Evolutionary conservation across 768 basidiomycete genomes (phyloP), one percentile per base, ranked within the genome.

Genomic region (Rhodosporidiobolus sp.): DNA sequence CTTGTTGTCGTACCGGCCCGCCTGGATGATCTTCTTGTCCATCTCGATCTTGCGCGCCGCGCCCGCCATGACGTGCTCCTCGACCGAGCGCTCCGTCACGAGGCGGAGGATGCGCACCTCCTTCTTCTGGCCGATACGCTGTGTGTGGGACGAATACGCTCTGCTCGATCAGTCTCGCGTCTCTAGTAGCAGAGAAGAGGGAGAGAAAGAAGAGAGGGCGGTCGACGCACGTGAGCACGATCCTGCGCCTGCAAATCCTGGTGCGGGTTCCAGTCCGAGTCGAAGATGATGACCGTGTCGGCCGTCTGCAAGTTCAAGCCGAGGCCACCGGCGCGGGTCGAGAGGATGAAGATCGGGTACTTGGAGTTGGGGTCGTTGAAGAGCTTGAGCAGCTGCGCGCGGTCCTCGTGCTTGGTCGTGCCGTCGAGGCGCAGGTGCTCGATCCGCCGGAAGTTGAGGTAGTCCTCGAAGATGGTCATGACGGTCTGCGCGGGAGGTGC

Each of bases 211-310:
- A 34, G 60, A 26, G 24, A n/a, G 28, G 55, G n/a, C 26, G n/a
- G 19, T 4, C 11, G 48, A 53, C 65, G 43, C 17, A 67, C 68
- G 48, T 71, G 72, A 48, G 79, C 79, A 62, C 94, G 92, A 87
- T 99, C 95, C 81, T 99, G 96, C 20, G 96, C 96, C 82, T 99
- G 96, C 72, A 98, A 83, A 88, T 99, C 95, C 62, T 96, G 95
- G 78, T 98, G 95, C 58, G 95, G 95, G 83, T 98, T 99, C 94
- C 89, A 89, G 75, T 80, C 80, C 62, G 81, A 82, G 77, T 83
- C 82, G 67, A 81, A 81, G 75, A 79, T 82, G 70, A 68, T 75
- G 63, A 72, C 68, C 34, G 69, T 76, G 57, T 76, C 70, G 45
- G 70, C 68, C 38, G 92, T 94, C 82, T 97, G 94, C 82, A 98